Evolutionary conservation across 306 rosid genomes (phyloP).

Genomic region (Rosa chinensis): DNA sequence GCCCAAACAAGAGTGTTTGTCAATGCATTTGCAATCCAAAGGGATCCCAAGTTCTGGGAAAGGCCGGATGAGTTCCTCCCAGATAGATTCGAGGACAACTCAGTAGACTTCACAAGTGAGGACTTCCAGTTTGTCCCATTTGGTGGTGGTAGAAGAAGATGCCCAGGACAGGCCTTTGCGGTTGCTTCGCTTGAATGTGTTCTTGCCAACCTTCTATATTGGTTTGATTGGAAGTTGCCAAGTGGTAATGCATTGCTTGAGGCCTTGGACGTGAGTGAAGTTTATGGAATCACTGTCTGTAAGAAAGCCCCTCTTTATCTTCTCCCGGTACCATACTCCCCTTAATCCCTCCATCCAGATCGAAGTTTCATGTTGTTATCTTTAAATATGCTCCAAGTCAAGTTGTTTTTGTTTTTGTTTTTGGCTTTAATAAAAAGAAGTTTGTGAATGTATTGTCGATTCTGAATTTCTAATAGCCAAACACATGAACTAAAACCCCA

Average conservation of each 20-base stretch:
- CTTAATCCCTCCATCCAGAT: neutral
- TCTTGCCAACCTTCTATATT: slow-evolving; percentile 34
- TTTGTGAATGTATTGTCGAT: too few relatives aligned
- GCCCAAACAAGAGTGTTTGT: slow-evolving; percentile 34
- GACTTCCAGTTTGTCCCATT: slow-evolving; percentile 28
- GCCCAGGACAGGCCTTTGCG: slow-evolving; percentile 30
- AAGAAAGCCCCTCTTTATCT: slow-evolving; percentile 40
- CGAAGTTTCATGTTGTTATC: neutral
- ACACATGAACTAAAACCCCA: too few relatives aligned
- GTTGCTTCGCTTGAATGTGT: slow-evolving; percentile 9
- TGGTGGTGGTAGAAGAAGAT: slow-evolving; percentile 37
- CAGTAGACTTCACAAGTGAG: slow-evolving; percentile 29
- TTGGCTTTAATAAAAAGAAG: neutral
- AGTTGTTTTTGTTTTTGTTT: too few relatives aligned
- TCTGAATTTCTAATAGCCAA: too few relatives aligned
- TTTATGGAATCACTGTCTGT: slow-evolving; percentile 9
- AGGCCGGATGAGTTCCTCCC: slow-evolving; percentile 37
- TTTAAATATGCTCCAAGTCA: neutral
- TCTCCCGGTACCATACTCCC: slow-evolving; percentile 18
- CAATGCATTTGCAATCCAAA: slow-evolving; percentile 54
- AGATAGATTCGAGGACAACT: slow-evolving; percentile 38
- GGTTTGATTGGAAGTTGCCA: slow-evolving; percentile 47
- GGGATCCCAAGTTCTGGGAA: slow-evolving; percentile 37
- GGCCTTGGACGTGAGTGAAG: slow-evolving; percentile 39
- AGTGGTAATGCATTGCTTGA: neutral